A percentile compares a stretch with the other conserved stretches of the same genome.
Evolutionary conservation across 75 land plant species (phyloP).

Genomic region (Pseudotsuga menziesii): DNA sequence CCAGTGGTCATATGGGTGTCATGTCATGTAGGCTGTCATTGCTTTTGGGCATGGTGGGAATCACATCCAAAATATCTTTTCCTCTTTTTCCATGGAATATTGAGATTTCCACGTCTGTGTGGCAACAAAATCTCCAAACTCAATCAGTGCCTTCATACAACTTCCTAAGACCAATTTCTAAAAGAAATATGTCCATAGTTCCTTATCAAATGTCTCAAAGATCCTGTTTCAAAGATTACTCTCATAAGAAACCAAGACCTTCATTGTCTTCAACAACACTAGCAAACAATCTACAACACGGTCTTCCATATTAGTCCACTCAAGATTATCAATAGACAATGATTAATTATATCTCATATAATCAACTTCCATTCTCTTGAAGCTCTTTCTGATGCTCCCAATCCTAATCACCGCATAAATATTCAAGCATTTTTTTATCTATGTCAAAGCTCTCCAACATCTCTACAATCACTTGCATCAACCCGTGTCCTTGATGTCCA

Average conservation of each 20-base stretch:
- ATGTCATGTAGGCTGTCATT: too few species aligned
- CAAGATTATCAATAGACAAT: neutral
- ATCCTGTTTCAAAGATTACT: conserved; percentile 8
- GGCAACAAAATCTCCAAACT: conserved; percentile 14
- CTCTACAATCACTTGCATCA: conserved; percentile 5
- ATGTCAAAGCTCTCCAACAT: conserved; percentile 2
- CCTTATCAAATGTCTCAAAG: conserved; percentile 8
- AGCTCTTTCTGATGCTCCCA: conserved; percentile 2
- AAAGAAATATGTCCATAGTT: conserved; percentile 6
- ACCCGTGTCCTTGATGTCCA: neutral
- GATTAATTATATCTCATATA: neutral
- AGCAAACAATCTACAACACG: conserved; percentile 7
- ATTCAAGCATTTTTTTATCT: conserved; percentile 9
- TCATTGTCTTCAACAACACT: conserved; percentile 2
- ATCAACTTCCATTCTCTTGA: conserved; percentile 8
- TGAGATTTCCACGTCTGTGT: too few species aligned
- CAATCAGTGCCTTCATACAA: neutral
- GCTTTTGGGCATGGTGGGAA: too few species aligned
- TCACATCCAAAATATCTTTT: too few species aligned
- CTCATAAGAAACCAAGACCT: conserved; percentile 11
- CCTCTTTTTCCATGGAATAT: too few species aligned
- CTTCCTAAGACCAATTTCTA: neutral
- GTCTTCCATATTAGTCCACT: conserved; percentile 14
- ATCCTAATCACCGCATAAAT: conserved; percentile 7
- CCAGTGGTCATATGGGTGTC: neutral